These are phyloP conservation scores for Chytriomyces hyalinus DNA, from an alignment of 192 early-diverging fungal species.

Conservation along the genomic window DNA sequence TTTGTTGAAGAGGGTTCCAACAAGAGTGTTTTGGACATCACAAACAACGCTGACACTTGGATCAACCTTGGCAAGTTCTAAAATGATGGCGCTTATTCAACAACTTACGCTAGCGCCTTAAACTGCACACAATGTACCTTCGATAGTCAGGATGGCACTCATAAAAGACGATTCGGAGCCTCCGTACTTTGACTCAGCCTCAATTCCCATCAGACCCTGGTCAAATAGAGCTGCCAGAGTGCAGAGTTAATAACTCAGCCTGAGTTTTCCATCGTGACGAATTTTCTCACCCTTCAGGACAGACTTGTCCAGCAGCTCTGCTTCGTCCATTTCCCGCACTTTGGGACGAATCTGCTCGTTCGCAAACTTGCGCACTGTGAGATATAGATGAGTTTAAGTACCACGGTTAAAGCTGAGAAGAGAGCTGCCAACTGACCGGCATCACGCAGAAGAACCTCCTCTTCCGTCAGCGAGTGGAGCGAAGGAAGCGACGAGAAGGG, in stretches of 20 bases:
- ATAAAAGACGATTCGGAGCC: slow-evolving; percentile 84
- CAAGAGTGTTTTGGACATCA: slow-evolving; percentile 97
- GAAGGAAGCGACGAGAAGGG: slow-evolving; percentile 51
- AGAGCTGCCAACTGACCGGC: slow-evolving; percentile 52
- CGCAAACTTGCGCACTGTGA: slow-evolving; percentile 80
- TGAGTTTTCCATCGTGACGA: slow-evolving; percentile 85
- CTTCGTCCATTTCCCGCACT: slow-evolving; percentile 90
- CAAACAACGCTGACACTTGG: slow-evolving; percentile 88
- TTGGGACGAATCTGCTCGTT: slow-evolving; percentile 82
- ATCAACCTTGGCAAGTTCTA: slow-evolving; percentile 94
- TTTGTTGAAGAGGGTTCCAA: slow-evolving; percentile 89
- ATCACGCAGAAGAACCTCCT: slow-evolving; percentile 85
- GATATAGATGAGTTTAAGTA: neutral
- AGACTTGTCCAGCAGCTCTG: slow-evolving; percentile 76
- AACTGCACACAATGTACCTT: slow-evolving; percentile 54
- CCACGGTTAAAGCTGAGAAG: neutral
- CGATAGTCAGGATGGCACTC: slow-evolving; percentile 84
- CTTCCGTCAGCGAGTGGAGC: slow-evolving; percentile 83
- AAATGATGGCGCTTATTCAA: neutral
- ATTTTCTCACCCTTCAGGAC: slow-evolving; percentile 81
- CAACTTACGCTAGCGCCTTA: slow-evolving; percentile 10
- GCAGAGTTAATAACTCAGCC: slow-evolving; percentile 3
- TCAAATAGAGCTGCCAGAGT: slow-evolving; percentile 8
- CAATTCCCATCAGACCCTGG: slow-evolving; percentile 84
- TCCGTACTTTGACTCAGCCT: slow-evolving; percentile 78